These are phyloP conservation scores for Aspergillus fischeri DNA, from an alignment of 2,329 filamentous ascomycete species.

Conservation along the genomic window DNA sequence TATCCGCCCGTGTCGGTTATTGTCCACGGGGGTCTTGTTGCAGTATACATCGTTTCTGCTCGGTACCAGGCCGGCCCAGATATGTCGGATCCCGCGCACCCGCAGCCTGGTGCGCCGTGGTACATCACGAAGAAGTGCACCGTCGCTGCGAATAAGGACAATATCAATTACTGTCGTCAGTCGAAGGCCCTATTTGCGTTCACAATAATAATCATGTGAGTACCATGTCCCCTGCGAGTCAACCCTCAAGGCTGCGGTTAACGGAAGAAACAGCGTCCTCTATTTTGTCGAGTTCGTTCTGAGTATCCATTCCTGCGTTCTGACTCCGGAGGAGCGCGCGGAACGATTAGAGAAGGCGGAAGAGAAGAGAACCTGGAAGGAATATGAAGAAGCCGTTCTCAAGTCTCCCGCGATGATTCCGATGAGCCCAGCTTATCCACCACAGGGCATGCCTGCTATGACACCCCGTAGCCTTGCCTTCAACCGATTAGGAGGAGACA, in stretches of 20 bases:
- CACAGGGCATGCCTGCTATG: constrained; percentile 31
- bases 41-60: constrained; percentile 53
- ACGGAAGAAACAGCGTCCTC: constrained; percentile 39
- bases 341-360: constrained; percentile 30
- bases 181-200: constrained; percentile 56
- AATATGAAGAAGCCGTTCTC: constrained; percentile 39
- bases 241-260: constrained; percentile 4
- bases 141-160: constrained; percentile 44
- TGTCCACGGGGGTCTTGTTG: constrained; percentile 49
- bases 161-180: constrained; percentile 56
- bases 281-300: constrained; percentile 49
- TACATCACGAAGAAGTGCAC: constrained; percentile 60
- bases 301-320: constrained; percentile 46
- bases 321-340: constrained; percentile 36
- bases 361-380: constrained; percentile 36
- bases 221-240: constrained; percentile 10
- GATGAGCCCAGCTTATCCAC: constrained; percentile 27
- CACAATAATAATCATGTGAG: constrained; percentile 54
- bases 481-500: constrained; percentile 34
- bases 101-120: constrained; percentile 56
- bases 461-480: constrained; percentile 43
- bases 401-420: constrained; percentile 35
- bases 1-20: constrained; percentile 52
- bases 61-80: constrained; percentile 56
- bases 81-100: constrained; percentile 53